phyloP scores from a whole-genome alignment of 1,284 basidiomycete species.

The Ceratobasidium sp. region DNA sequence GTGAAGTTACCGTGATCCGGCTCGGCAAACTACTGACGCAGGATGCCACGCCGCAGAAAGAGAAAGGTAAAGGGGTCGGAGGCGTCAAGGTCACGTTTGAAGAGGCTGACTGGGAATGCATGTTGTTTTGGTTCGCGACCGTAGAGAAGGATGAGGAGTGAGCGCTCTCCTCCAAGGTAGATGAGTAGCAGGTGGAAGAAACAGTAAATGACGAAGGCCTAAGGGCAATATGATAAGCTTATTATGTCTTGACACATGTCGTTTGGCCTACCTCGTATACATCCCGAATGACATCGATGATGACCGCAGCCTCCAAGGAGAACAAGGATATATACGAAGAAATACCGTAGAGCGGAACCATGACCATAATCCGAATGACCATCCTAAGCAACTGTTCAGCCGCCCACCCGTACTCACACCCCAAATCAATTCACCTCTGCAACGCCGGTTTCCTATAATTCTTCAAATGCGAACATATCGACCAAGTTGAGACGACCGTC shows the following conservation, averaged over 20 bases:
- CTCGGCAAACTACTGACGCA: slow-evolving; percentile 71
- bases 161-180: slow-evolving; percentile 93
- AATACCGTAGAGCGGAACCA: slow-evolving; percentile 95
- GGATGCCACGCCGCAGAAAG: slow-evolving; percentile 92
- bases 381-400: slow-evolving; percentile 64
- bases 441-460: slow-evolving; percentile 87
- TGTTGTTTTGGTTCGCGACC: slow-evolving; percentile 89
- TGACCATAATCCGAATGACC: slow-evolving; percentile 96
- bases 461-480: slow-evolving; percentile 47
- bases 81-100: slow-evolving; percentile 83
- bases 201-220: slow-evolving; percentile 98
- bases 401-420: neutral
- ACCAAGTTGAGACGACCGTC: slow-evolving; percentile 32
- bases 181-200: slow-evolving; percentile 85
- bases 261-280: slow-evolving; percentile 84
- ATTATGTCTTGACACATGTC: neutral
- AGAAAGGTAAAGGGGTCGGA: slow-evolving; percentile 95
- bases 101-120: slow-evolving; percentile 84
- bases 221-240: slow-evolving; percentile 21
- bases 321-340: slow-evolving; percentile 93
- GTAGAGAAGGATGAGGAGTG: slow-evolving; percentile 89
- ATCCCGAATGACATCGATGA: slow-evolving; percentile 94
- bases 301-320: slow-evolving; percentile 94
- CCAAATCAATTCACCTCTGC: slow-evolving; percentile 69
- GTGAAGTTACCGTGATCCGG: slow-evolving; percentile 4